Evolutionary conservation across 2,329 filamentous ascomycete genomes (phyloP), one percentile per base, ranked within the genome.

Genomic region (Fusarium sp.): DNA sequence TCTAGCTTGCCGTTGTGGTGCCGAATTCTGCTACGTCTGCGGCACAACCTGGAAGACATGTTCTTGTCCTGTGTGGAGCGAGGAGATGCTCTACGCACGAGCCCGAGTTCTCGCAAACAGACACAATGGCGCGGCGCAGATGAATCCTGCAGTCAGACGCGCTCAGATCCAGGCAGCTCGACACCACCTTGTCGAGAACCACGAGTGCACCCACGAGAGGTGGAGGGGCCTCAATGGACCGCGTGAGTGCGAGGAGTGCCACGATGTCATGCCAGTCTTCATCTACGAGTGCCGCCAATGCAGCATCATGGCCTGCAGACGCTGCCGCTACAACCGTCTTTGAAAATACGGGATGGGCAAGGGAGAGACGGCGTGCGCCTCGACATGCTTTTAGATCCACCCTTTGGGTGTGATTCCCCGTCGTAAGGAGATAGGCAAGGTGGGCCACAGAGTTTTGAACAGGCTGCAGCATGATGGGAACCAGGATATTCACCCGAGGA

Each of bases 251-350:
- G 76, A 80, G 38, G 74, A 79, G 53, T 85, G 82, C 57, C 57
- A 62, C 8, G 39, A 79, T n/a, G 11, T 25, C 2, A 68, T 84
- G 39, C 73, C 68, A 0, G 0, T 58, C 0, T 85, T 72, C 57
- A 82, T 85, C 11, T 80, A 75, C 25, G 76, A 82, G 52, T 84
- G 83, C 56, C 43, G 36, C 0, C 72, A 77, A 44, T 86, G 83
- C 53, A 68, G 69, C 4, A 67, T 82, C 4, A 70, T 74, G 66
- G 79, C 75, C 19, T 85, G 82, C 49, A 71, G 76, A n/a, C 67
- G 76, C 4, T 85, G 82, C 52, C 68, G 76, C 27, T 76, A 61
- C 38, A 80, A 84, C 54, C 75, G 79, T 17, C 10, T 57, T 6
- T 61, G 23, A 61, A 13, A 13, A 10, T 3, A 29, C 11, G 23